Conservation (phyloP, 345 rosid genomes). For the Moringa oleifera region DNA sequence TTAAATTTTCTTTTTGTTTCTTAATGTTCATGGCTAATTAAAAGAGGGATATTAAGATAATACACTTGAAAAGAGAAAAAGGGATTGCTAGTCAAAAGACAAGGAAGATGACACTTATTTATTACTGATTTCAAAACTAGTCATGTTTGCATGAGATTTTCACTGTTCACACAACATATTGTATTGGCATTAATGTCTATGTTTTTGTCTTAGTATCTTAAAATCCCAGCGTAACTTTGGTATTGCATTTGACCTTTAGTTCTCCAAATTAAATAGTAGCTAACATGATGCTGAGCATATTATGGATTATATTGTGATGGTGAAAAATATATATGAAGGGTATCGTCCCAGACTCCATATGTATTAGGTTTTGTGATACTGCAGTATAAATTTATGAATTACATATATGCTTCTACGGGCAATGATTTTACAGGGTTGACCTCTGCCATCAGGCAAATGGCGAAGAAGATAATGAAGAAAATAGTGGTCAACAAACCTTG, state of each 20-base stretch:
- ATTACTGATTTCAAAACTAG: no score
- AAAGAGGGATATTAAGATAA: no score
- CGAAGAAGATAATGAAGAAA: no score
- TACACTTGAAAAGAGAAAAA: no score
- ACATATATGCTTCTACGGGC: conserved; percentile 26
- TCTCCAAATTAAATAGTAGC: neutral
- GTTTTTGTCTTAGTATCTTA: no score
- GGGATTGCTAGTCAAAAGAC: no score
- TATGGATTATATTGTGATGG: conserved; percentile 10
- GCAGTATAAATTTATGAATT: conserved; percentile 18
- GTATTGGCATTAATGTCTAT: no score
- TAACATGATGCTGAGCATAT: conserved; percentile 3
- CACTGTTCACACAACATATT: no score
- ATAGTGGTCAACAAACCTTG: conserved; percentile 34
- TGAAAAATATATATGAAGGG: neutral
- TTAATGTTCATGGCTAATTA: neutral
- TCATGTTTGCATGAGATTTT: no score
- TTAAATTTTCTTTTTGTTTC: conserved; percentile 6
- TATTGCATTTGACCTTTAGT: neutral
- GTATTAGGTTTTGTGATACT: conserved; percentile 2
- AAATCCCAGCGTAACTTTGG: no score
- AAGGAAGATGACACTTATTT: no score
- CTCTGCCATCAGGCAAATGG: conserved; percentile 73
- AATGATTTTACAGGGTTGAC: conserved; percentile 61
- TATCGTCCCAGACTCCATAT: neutral